phyloP scores from a whole-genome alignment of 495 filamentous ascomycete species.

The Melanomma pulvis-pyrius region DNA sequence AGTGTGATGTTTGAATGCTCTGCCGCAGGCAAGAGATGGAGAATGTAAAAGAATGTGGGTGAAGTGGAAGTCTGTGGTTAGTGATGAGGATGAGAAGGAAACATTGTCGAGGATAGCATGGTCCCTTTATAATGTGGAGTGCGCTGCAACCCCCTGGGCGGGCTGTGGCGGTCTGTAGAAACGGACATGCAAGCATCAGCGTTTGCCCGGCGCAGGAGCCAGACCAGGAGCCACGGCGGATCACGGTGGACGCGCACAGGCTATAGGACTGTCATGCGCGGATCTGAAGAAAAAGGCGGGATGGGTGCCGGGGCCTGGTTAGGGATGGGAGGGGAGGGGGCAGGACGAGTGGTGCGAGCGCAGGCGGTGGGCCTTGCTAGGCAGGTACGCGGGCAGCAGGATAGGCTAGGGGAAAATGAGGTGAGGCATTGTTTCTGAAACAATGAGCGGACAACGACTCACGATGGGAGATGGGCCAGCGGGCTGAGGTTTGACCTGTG shows the following conservation, averaged over 20 bases:
- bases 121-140: slow-evolving; percentile 23
- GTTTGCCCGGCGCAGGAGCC: neutral
- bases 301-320: slow-evolving; percentile 5
- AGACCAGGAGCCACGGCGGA: slow-evolving; percentile 22
- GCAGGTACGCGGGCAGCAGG: slow-evolving; percentile 19
- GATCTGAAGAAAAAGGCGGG: neutral
- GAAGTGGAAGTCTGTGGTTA: slow-evolving; percentile 25
- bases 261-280: slow-evolving; percentile 20
- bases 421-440: slow-evolving; percentile 17
- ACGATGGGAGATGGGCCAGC: neutral
- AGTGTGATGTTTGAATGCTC: slow-evolving; percentile 20
- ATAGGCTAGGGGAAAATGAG: slow-evolving; percentile 14
- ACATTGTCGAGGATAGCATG: slow-evolving; percentile 6
- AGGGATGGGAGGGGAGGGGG: slow-evolving; percentile 3
- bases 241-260: slow-evolving; percentile 23
- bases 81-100: slow-evolving; percentile 25
- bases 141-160: neutral
- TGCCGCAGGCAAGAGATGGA: slow-evolving; percentile 40
- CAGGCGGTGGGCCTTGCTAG: slow-evolving; percentile 8
- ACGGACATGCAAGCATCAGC: slow-evolving; percentile 5
- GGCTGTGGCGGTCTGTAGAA: slow-evolving; percentile 15
- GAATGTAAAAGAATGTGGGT: slow-evolving; percentile 17
- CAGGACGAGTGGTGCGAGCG: slow-evolving; percentile 18
- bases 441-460: slow-evolving; percentile 17
- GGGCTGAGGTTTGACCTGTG: neutral